phyloP scores from a whole-genome alignment of 371 early-diverging fungal species.

The Blakeslea trispora region DNA sequence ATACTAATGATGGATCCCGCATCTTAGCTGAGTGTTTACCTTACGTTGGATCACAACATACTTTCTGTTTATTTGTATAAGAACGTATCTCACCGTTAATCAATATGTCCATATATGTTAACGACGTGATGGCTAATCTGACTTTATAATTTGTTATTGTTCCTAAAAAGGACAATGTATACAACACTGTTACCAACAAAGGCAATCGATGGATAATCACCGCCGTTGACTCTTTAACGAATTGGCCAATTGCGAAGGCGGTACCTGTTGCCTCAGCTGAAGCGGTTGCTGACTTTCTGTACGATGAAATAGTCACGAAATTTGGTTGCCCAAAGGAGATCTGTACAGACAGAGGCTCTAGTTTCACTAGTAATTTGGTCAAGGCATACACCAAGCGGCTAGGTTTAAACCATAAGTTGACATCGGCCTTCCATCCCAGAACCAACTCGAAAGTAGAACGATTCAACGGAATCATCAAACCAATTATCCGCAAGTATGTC shows the following conservation, averaged over 20 bases:
- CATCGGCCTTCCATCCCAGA: constrained; percentile 32
- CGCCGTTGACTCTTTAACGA: constrained; percentile 46
- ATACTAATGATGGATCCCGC: too few relatives aligned
- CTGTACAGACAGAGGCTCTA: constrained; percentile 25
- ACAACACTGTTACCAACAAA: too few relatives aligned
- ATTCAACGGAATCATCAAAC: constrained; percentile 12
- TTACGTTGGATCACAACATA: too few relatives aligned
- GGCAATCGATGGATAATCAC: constrained; percentile 27
- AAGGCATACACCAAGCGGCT: constrained; percentile 6
- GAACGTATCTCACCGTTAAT: too few relatives aligned
- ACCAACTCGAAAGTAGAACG: constrained; percentile 30
- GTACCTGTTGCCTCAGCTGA: constrained; percentile 16
- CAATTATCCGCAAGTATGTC: constrained; percentile 17
- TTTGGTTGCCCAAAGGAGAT: constrained; percentile 37
- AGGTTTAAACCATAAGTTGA: constrained; percentile 6
- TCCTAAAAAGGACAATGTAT: too few relatives aligned
- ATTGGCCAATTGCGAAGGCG: constrained; percentile 38
- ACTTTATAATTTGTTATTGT: too few relatives aligned
- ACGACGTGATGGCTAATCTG: too few relatives aligned
- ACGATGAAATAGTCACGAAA: too few relatives aligned
- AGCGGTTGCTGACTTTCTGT: constrained; percentile 32
- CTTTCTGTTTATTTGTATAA: too few relatives aligned
- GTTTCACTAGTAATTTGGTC: constrained; percentile 11
- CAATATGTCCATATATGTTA: too few relatives aligned
- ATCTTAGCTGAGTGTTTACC: too few relatives aligned